Evolutionary conservation across 352 stramenopile species (phyloP), one percentile per base, ranked within the genome.

Genomic region (Globisporangium alternatum): DNA sequence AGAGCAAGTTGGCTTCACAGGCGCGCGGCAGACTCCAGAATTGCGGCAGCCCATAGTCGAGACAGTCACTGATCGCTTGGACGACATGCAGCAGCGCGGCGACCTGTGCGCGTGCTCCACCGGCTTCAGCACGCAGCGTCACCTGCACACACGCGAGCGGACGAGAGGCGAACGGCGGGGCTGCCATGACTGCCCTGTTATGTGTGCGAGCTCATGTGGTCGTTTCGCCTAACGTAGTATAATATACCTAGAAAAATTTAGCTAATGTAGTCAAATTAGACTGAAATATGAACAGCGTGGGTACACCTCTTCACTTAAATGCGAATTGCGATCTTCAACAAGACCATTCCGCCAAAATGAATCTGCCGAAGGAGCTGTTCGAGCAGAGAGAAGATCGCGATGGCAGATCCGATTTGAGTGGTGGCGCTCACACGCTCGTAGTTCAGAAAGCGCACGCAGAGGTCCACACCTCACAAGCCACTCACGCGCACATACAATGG

Each of bases 401-500:
- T 44, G 39, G 39, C 39, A 44, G 39, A 44, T 44, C 13, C 39
- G 13, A 2, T n/a, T 44, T 44, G 39, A 44, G n/a, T n/a, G n/a
- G 10, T 19, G 39, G 39, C 39, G 35, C 35, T 41, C 35, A 12
- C 35, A 35, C 31, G 31, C 31, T 35, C 31, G 31, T 6, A 35
- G 3, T 35, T 35, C 6, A 35, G 31, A 35, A 35, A 35, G 3
- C 2, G 31, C 31, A 6, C 31, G 31, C 31, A 35, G 31, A 35
- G 31, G 6, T 10, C 10, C 15, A 17, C 47, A n/a, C n/a, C n/a
- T 41, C 35, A 41, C 31, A 35, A 2, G 6, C 31, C 6, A 2
- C 6, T 41, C 39, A 19, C 39, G 30, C 22, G 2, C n/a, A n/a
- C n/a, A n/a, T n/a, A n/a, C n/a, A n/a, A 81, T 69, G 61, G 66